Percentiles rank a stretch among this genome's conserved stretches.
Evolutionary conservation across 2,329 filamentous ascomycete species (phyloP).

Genomic region (Epichloe elymi): DNA sequence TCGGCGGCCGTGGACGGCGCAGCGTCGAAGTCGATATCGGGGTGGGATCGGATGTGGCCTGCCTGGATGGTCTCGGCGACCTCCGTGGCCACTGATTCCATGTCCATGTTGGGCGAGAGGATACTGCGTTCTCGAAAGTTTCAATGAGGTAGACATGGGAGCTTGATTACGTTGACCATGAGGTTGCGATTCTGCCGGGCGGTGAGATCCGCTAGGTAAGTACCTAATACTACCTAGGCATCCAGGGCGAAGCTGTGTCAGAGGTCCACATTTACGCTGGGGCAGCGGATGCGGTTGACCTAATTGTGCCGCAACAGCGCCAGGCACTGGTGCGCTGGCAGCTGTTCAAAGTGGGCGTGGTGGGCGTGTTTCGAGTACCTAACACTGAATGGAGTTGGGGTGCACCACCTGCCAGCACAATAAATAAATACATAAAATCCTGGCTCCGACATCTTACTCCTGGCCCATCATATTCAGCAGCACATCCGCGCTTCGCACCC

Average conservation of each 20-base stretch:
- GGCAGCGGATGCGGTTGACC: neutral
- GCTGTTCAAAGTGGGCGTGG: neutral
- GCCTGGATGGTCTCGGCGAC: slow-evolving; percentile 71
- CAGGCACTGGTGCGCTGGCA: no score
- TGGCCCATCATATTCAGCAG: slow-evolving; percentile 5
- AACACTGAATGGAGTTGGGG: no score
- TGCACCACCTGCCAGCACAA: neutral
- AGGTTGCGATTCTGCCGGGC: slow-evolving; percentile 15
- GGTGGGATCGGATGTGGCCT: slow-evolving; percentile 60
- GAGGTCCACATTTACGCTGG: slow-evolving; percentile 4
- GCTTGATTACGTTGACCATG: neutral
- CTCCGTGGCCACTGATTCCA: slow-evolving; percentile 48
- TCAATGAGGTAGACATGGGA: neutral
- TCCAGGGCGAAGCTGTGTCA: neutral
- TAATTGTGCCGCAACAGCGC: no score
- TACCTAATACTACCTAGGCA: no score
- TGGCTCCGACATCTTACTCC: slow-evolving; percentile 18
- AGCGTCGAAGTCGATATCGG: slow-evolving; percentile 60
- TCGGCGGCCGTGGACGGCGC: slow-evolving; percentile 69
- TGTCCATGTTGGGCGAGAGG: slow-evolving; percentile 31
- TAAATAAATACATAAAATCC: slow-evolving; percentile 5
- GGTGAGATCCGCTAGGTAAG: slow-evolving; percentile 9
- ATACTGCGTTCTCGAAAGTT: neutral
- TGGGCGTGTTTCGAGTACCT: neutral
- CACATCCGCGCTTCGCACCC: slow-evolving; percentile 5